Conservation (phyloP, 2,329 filamentous ascomycete species). For the Pyricularia grisea region DNA sequence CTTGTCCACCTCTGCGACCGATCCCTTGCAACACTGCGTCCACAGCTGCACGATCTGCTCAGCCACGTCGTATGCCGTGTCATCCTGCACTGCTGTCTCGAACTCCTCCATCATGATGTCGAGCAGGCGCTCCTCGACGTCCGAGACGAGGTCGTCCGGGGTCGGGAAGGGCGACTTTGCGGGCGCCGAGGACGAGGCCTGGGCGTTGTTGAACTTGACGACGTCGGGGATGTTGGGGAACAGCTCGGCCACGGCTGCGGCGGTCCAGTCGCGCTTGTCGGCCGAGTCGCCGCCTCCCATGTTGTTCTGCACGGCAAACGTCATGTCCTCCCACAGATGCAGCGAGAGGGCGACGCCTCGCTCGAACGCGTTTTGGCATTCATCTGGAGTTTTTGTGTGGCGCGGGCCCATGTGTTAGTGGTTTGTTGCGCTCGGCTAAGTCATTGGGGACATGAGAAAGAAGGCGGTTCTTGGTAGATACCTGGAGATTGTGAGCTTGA, state of each 20-base stretch:
- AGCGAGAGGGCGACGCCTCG: conserved; percentile 78
- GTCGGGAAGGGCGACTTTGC: conserved; percentile 14
- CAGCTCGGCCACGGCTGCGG: conserved; percentile 75
- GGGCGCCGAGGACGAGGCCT: conserved; percentile 6
- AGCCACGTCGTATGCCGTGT: conserved; percentile 67
- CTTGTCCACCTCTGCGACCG: conserved; percentile 54
- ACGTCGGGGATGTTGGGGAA: conserved; percentile 54
- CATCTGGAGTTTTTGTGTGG: conserved; percentile 22
- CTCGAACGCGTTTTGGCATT: conserved; percentile 63
- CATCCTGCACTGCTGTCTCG: conserved; percentile 85
- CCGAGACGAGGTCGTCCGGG: conserved; percentile 53
- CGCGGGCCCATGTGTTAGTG: neutral
- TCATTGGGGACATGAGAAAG: neutral
- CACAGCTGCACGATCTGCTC: conserved; percentile 60
- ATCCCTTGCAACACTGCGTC: conserved; percentile 53
- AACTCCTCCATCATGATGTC: conserved; percentile 96
- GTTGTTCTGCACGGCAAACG: conserved; percentile 74
- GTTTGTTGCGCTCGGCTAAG: neutral
- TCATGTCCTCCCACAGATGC: conserved; percentile 80
- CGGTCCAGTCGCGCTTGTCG: conserved; percentile 96
- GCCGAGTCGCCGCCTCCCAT: conserved; percentile 78
- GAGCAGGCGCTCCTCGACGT: conserved; percentile 75
- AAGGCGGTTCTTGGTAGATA: neutral
- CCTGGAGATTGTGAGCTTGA: conserved; percentile 6
- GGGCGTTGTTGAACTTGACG: conserved; percentile 15